These are phyloP conservation scores for Apiotrichum porosum DNA, from an alignment of 1,284 basidiomycete species.

Conservation along the genomic window DNA sequence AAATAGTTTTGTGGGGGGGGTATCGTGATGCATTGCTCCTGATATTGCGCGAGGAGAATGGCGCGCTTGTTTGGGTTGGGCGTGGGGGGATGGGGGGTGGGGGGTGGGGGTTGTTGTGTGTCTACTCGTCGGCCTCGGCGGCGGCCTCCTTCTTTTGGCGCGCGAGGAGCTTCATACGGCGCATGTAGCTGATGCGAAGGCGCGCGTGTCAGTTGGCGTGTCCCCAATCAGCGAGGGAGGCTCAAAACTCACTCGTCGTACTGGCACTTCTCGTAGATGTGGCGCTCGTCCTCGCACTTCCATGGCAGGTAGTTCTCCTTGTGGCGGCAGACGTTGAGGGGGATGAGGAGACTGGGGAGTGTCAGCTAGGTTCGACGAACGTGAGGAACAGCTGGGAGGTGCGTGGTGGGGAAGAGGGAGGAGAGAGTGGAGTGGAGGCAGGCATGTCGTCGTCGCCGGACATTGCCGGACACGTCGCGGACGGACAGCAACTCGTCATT, in stretches of 20 bases:
- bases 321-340: slow-evolving; percentile 73
- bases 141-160: slow-evolving; percentile 65
- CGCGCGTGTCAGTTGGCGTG: slow-evolving; percentile 1
- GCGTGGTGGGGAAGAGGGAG: neutral
- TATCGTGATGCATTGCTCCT: slow-evolving; percentile 19
- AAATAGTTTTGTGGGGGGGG: slow-evolving; percentile 2
- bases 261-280: slow-evolving; percentile 62
- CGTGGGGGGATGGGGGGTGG: neutral
- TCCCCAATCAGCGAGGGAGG: too few relatives aligned
- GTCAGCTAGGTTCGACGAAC: neutral
- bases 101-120: neutral
- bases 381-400: neutral
- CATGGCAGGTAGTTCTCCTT: slow-evolving; percentile 69
- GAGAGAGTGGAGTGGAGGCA: neutral
- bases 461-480: too few relatives aligned
- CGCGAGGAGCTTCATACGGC: slow-evolving; percentile 72
- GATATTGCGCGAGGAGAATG: neutral
- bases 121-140: slow-evolving; percentile 49
- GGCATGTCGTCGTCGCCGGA: neutral
- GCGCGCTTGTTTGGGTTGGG: neutral
- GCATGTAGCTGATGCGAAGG: slow-evolving; percentile 77
- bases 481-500: too few relatives aligned
- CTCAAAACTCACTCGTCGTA: slow-evolving; percentile 71
- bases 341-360: slow-evolving; percentile 66
- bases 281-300: slow-evolving; percentile 71